Evolutionary conservation across 495 filamentous ascomycete species (phyloP).

Genomic region (Daldinia loculata): DNA sequence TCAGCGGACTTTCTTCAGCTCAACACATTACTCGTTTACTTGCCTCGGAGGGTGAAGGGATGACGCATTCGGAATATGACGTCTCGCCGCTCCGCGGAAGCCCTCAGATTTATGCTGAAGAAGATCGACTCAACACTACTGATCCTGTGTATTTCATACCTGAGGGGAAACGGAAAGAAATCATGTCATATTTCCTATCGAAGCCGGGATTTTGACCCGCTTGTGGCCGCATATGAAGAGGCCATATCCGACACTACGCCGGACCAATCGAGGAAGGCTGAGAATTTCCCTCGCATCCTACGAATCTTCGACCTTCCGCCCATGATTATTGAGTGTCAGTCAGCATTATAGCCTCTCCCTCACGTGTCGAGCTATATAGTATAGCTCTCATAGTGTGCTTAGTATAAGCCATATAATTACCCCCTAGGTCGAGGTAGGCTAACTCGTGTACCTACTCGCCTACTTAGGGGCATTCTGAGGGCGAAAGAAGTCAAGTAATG

Average conservation of each 20-base stretch:
- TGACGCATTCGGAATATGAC: slow-evolving; percentile 72
- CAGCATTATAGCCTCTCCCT: slow-evolving; percentile 24
- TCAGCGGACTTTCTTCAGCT: slow-evolving; percentile 82
- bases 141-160: slow-evolving; percentile 92
- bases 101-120: slow-evolving; percentile 59
- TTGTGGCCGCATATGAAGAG: slow-evolving; percentile 48
- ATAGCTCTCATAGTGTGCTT: slow-evolving; percentile 23
- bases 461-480: slow-evolving; percentile 27
- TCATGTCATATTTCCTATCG: slow-evolving; percentile 68
- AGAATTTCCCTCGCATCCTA: slow-evolving; percentile 35
- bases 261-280: slow-evolving; percentile 42
- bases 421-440: slow-evolving; percentile 25
- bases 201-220: slow-evolving; percentile 62
- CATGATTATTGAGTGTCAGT: slow-evolving; percentile 24
- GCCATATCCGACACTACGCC: slow-evolving; percentile 46
- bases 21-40: slow-evolving; percentile 78
- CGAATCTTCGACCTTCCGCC: slow-evolving; percentile 29
- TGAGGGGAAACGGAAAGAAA: slow-evolving; percentile 68
- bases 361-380: slow-evolving; percentile 33
- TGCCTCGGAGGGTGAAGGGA: slow-evolving; percentile 50
- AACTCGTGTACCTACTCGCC: slow-evolving; percentile 25
- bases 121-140: slow-evolving; percentile 63
- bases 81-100: slow-evolving; percentile 59
- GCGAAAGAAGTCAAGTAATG: slow-evolving; percentile 28
- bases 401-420: slow-evolving; percentile 31